Base-by-base conservation (phyloP, 2,329 filamentous ascomycete genomes). In the Chalara sp. region DNA sequence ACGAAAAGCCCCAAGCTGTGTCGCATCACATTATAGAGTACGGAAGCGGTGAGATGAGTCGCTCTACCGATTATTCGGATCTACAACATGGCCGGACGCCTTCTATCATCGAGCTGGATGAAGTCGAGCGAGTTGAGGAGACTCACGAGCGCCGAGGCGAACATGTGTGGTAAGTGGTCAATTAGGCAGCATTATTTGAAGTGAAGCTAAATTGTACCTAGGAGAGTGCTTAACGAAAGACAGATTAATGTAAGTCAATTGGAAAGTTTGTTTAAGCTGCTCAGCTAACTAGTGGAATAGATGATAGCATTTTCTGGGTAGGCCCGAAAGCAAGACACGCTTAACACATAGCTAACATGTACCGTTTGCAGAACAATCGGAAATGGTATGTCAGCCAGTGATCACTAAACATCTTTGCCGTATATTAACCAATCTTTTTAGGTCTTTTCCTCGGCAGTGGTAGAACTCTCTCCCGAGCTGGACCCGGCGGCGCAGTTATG, bases 231-330 rank as follows among this genome's bases (percentile, higher is more conserved):
- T 44, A 65, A 65, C 40, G 69, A 72, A 54, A 61, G 69, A 40
- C 69, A 72, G 41, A 70, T 71, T 52, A 72, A 70, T 53, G 65
- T 67, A 52, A 54, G 62, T 53, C 1, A 6, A 40, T 40, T 30
- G 2, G 11, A 46, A 28, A 41, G 32, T n/a, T 13, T 29, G 12
- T n/a, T 45, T 31, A 32, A 39, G 21, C 21, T 21, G 21, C 21
- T 21, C 21, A 21, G 21, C 13, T 32, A 31, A 30, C 43, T 12
- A 13, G 43, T 12, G 21, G 28, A 11, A 40, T 8, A 71, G 68
- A 72, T 72, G 70, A 72, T 72, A 53, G 68, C 70, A 32, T 72
- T 72, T 50, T 71, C 70, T 48, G 70, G 70, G 67, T 70, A 63
- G 46, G 65, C 56, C 21, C 31, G 6, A 6, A 28, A 10, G 12